Evolutionary conservation across 169 alveolate genomes (phyloP).

Genomic region (Plasmodium inui): DNA sequence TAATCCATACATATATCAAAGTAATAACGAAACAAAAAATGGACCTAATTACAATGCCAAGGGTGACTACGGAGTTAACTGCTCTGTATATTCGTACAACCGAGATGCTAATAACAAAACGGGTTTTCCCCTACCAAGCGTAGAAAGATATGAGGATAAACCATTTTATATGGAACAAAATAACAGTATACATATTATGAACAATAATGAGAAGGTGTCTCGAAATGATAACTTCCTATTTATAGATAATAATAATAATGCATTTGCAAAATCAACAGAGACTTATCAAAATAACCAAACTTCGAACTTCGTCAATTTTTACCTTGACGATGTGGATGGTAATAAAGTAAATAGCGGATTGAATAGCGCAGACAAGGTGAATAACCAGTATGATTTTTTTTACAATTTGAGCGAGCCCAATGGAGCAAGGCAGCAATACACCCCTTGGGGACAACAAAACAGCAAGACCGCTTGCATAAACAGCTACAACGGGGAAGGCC

Average conservation of each 20-base stretch:
- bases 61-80: not conserved
- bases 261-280: not conserved
- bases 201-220: not conserved
- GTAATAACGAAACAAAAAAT: not conserved
- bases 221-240: constrained; percentile 8
- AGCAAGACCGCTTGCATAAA: not conserved
- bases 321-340: not conserved
- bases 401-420: constrained; percentile 23
- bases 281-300: constrained; percentile 3
- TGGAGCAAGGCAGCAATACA: not conserved
- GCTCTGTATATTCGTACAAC: constrained; percentile 48
- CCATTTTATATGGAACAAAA: not conserved
- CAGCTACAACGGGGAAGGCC: constrained; percentile 9
- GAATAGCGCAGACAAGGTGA: constrained; percentile 1
- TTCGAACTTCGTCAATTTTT: not conserved
- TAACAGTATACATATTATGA: not conserved
- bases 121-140: not conserved
- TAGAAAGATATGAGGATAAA: not conserved
- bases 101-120: not conserved
- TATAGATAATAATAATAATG: constrained; percentile 25
- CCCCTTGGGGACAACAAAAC: not conserved
- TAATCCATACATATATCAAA: not conserved
- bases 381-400: constrained; percentile 52
- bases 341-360: not conserved
- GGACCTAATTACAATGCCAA: constrained; percentile 3